Base-by-base conservation (phyloP, 1,139 yeast genomes). In the Suhomyces guaymorum region DNA sequence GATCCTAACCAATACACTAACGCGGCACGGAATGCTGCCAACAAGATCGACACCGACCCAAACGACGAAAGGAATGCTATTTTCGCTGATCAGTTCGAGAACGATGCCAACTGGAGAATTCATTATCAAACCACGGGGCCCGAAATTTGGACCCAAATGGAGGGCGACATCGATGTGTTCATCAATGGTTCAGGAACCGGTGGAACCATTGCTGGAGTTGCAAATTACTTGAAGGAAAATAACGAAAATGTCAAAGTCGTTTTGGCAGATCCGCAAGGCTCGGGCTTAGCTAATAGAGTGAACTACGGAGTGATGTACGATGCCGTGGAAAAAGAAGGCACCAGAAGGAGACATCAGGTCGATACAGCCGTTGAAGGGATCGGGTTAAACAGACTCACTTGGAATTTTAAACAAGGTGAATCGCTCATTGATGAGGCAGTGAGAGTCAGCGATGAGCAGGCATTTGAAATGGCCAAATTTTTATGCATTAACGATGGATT, bases 31-130 rank as follows among this genome's bases (percentile, higher is more conserved):
- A 59, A 67, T 4, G 77, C 84, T 4, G 88, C 92, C 2, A 62
- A 68, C 11, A 63, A 57, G n/a, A 64, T 81, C 28, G 75, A 78
- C 39, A 52, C 56, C 14, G 74, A 75, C 42, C 45, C 60, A 0
- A 42, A 58, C 2, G 70, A 65, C 29, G 39, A 48, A 0, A 49
- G 70, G 7, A 61, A 58, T 22, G 97, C 96, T 1, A 67, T 90
- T 0, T 92, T 90, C 66, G 97, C 97, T 3, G 94, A 92, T 59
- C 98, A 90, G 57, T 92, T 92, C 61, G 98, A 92, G 55, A 92
- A 88, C 54, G 94, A 85, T 46, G 80, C 77, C 41, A 92, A 92
- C 55, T 92, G 97, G 97, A 66, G 74, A 40, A 73, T 83, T 4
- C 98, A 92, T 59, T 88, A 80, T 55, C 57, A 59, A 10, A 75